phyloP scores from a whole-genome alignment of 1,284 basidiomycete genomes.

The Pterula multifida region DNA sequence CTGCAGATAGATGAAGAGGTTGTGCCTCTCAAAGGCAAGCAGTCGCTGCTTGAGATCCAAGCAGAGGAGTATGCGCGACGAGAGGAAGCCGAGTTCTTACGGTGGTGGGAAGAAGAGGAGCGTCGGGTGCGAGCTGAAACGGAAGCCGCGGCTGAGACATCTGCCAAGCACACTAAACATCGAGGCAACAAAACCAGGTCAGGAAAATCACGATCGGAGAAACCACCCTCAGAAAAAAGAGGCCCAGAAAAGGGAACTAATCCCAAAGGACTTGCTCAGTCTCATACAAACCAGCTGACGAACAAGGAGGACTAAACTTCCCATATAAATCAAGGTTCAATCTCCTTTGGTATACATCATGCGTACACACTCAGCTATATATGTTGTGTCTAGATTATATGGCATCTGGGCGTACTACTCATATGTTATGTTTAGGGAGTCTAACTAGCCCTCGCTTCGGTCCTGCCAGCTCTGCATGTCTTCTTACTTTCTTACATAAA shows the following conservation, averaged over 20 bases:
- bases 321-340: too few relatives aligned
- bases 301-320: too few relatives aligned
- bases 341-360: too few relatives aligned
- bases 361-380: too few relatives aligned
- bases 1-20: slow-evolving; percentile 50
- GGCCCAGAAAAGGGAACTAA: neutral
- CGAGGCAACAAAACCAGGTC: neutral
- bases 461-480: too few relatives aligned
- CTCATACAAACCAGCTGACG: too few relatives aligned
- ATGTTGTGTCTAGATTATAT: too few relatives aligned
- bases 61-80: slow-evolving; percentile 61
- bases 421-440: too few relatives aligned
- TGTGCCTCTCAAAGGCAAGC: slow-evolving; percentile 34
- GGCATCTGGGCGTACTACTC: too few relatives aligned
- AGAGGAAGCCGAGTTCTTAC: slow-evolving; percentile 67
- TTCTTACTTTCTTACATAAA: too few relatives aligned
- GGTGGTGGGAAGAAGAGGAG: slow-evolving; percentile 81
- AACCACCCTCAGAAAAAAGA: neutral
- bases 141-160: slow-evolving; percentile 13
- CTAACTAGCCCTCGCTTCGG: too few relatives aligned
- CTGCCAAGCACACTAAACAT: neutral
- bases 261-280: too few relatives aligned
- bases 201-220: neutral
- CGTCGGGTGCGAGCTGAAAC: slow-evolving; percentile 43
- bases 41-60: slow-evolving; percentile 73